Conservation (phyloP, 2,329 filamentous ascomycete species). For the Bisporella sp. region DNA sequence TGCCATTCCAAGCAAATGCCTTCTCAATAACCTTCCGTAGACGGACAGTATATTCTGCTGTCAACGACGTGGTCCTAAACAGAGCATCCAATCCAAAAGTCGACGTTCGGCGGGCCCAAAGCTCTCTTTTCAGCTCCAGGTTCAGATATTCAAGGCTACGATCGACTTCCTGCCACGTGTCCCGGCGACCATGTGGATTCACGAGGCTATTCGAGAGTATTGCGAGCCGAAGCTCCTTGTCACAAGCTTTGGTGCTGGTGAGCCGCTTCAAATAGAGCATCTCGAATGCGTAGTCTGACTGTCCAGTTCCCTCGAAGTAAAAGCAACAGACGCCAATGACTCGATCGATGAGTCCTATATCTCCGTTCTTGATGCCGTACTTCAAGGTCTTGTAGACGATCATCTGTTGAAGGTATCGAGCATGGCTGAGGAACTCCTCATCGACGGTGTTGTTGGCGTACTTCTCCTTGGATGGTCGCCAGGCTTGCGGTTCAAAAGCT, state of each 20-base stretch:
- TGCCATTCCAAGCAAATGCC: constrained; percentile 2
- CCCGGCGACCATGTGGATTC: constrained; percentile 1
- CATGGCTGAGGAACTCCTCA: constrained; percentile 3
- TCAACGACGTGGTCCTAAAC: constrained; percentile 5
- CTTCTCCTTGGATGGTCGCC: constrained; percentile 5
- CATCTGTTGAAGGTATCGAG: constrained; percentile 7
- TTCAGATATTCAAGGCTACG: constrained; percentile 5
- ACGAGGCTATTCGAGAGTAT: constrained; percentile 5
- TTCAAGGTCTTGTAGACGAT: constrained; percentile 6
- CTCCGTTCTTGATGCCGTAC: constrained; percentile 6
- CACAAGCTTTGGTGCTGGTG: constrained; percentile 2
- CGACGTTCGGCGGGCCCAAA: constrained; percentile 2
- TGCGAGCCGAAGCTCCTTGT: constrained; percentile 1
- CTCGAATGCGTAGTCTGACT: constrained; percentile 5
- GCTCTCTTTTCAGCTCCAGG: constrained; percentile 6
- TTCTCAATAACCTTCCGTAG: constrained; percentile 3
- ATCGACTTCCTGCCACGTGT: constrained; percentile 3
- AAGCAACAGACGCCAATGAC: constrained; percentile 3
- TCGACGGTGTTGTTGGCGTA: constrained; percentile 1
- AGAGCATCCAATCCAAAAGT: constrained; percentile 6
- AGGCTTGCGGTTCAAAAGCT: constrained; percentile 4
- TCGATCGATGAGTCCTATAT: constrained; percentile 6
- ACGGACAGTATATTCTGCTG: constrained; percentile 4
- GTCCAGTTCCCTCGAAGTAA: constrained; percentile 5
- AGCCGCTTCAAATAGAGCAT: constrained; percentile 6